phyloP scores from a whole-genome alignment of 1,284 basidiomycete species.

The Cryptococcus neoformans region DNA sequence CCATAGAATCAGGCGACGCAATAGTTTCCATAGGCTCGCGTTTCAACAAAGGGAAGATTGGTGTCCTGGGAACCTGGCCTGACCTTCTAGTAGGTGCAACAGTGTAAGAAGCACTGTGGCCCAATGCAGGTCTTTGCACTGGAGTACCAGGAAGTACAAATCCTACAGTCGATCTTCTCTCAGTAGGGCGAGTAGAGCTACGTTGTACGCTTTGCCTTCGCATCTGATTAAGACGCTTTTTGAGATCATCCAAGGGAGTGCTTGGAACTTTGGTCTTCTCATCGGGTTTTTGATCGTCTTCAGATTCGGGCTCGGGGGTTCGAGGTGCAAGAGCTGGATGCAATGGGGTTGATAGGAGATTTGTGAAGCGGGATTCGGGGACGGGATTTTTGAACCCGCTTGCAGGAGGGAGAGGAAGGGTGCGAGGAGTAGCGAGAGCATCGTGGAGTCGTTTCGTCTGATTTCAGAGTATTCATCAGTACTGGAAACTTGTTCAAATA shows the following conservation, averaged over 20 bases:
- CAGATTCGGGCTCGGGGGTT: constrained; percentile 5
- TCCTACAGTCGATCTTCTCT: constrained; percentile 32
- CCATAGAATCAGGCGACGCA: neutral
- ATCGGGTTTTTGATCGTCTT: constrained; percentile 1
- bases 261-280: constrained; percentile 9
- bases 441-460: constrained; percentile 23
- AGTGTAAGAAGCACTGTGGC: constrained; percentile 13
- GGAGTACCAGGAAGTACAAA: constrained; percentile 36
- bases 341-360: constrained; percentile 20
- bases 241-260: constrained; percentile 34
- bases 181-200: constrained; percentile 1
- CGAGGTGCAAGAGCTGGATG: constrained; percentile 27
- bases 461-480: neutral
- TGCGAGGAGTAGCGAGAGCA: constrained; percentile 38
- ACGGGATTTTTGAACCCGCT: constrained; percentile 32
- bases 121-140: constrained; percentile 3
- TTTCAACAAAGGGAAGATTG: constrained; percentile 14
- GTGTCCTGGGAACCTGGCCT: constrained; percentile 10
- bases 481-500: constrained; percentile 1
- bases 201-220: constrained; percentile 21
- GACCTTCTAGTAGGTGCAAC: constrained; percentile 11
- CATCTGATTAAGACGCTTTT: constrained; percentile 26
- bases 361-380: constrained; percentile 11
- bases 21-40: neutral
- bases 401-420: constrained; percentile 28